Evolutionary conservation across 352 stramenopile genomes (phyloP).

Genomic region (Discostella stelligera): DNA sequence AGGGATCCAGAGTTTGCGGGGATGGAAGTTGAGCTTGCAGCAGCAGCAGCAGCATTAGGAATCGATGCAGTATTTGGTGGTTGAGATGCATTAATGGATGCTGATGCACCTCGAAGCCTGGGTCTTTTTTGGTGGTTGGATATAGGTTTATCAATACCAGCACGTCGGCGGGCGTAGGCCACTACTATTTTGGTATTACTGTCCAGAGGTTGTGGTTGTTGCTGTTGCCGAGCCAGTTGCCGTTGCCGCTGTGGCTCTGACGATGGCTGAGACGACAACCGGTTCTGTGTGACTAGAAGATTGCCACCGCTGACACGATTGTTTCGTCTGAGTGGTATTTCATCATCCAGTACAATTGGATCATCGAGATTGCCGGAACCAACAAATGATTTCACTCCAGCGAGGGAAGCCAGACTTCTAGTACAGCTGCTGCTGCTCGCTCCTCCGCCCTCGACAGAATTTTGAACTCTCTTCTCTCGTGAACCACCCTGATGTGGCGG

Average conservation of each 20-base stretch:
- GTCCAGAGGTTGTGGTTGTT: neutral
- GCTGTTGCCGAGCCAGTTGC: no score
- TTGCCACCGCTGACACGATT: neutral
- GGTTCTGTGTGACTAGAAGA: neutral
- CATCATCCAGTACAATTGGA: constrained; percentile 12
- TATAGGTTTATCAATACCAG: neutral
- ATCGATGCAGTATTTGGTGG: constrained; percentile 2
- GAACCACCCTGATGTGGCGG: neutral
- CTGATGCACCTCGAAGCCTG: neutral
- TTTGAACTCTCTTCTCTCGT: neutral
- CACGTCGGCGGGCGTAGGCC: constrained; percentile 22
- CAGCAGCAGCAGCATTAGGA: constrained; percentile 1
- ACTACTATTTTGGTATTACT: constrained; percentile 25
- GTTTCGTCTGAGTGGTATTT: neutral
- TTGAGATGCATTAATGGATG: neutral
- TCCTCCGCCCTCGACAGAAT: no score
- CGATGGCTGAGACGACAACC: neutral
- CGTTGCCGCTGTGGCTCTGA: neutral
- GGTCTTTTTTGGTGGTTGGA: constrained; percentile 2
- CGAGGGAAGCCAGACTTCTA: constrained; percentile 8
- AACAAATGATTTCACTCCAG: neutral
- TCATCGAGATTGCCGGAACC: constrained; percentile 2
- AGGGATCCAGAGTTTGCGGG: constrained; percentile 23
- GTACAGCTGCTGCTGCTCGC: neutral
- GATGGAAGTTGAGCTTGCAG: neutral